Conservation (phyloP, 106 monocot species). For the Alisma plantagoaquatica region DNA sequence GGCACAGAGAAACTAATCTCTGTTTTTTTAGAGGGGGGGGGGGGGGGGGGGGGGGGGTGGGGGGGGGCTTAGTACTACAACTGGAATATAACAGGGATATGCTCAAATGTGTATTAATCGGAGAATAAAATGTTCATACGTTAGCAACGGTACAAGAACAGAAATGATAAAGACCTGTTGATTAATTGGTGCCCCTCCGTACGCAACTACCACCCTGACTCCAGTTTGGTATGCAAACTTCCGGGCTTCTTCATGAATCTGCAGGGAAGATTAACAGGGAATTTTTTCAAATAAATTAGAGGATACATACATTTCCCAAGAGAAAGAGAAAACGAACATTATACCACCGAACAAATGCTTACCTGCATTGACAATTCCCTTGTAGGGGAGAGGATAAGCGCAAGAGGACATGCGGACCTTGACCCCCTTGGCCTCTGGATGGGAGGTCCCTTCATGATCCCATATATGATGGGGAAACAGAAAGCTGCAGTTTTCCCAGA, state of each 20-base stretch:
- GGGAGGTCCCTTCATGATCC: constrained; percentile 51
- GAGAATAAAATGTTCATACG: no score
- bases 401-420: constrained; percentile 54
- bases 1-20: no score
- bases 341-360: no score
- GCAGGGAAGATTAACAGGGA: not conserved
- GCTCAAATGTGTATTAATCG: no score
- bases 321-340: no score
- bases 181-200: constrained; percentile 67
- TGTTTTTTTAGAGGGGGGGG: no score
- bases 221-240: constrained; percentile 81
- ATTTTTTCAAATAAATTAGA: constrained; percentile 2
- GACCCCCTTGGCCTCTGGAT: constrained; percentile 23
- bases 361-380: constrained; percentile 82
- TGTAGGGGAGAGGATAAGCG: constrained; percentile 79
- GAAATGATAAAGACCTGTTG: constrained; percentile 38
- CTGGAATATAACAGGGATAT: no score
- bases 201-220: constrained; percentile 66
- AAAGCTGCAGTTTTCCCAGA: constrained; percentile 97
- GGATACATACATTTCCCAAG: no score
- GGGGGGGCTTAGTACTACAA: no score
- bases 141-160: not conserved
- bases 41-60: no score
- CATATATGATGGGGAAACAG: constrained; percentile 93
- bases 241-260: constrained; percentile 74